These are phyloP conservation scores for Aspergillus glaucus DNA, from an alignment of 2,329 filamentous ascomycete genomes.

Conservation along the genomic window DNA sequence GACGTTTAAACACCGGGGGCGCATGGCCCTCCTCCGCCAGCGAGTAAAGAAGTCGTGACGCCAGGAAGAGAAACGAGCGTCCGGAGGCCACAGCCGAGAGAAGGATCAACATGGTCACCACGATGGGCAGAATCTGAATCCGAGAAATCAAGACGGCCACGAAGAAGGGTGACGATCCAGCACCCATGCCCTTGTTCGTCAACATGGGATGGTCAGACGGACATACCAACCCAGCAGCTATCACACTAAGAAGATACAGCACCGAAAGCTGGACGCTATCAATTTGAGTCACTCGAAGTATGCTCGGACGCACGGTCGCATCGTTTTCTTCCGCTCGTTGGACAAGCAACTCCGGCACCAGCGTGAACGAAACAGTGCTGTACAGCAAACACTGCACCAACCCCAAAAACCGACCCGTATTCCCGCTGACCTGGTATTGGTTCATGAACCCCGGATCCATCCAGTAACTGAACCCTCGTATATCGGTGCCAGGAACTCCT, in stretches of 20 bases:
- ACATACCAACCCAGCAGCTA: slow-evolving; percentile 56
- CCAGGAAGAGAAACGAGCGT: slow-evolving; percentile 69
- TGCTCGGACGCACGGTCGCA: slow-evolving; percentile 41
- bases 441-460: slow-evolving; percentile 43
- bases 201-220: slow-evolving; percentile 49
- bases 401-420: slow-evolving; percentile 45
- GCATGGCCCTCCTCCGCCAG: slow-evolving; percentile 59
- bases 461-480: slow-evolving; percentile 49
- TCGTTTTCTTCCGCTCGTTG: slow-evolving; percentile 51
- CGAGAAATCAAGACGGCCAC: slow-evolving; percentile 46
- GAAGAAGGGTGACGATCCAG: slow-evolving; percentile 44
- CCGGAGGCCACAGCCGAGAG: slow-evolving; percentile 72
- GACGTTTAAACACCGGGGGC: slow-evolving; percentile 51
- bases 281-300: slow-evolving; percentile 48
- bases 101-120: slow-evolving; percentile 69
- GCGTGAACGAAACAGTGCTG: slow-evolving; percentile 47
- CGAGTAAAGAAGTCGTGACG: slow-evolving; percentile 59
- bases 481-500: slow-evolving; percentile 42
- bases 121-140: slow-evolving; percentile 55
- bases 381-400: slow-evolving; percentile 46
- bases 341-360: slow-evolving; percentile 49
- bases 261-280: slow-evolving; percentile 53
- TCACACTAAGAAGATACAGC: slow-evolving; percentile 52
- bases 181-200: slow-evolving; percentile 48
- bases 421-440: slow-evolving; percentile 41